Conservation (phyloP, 495 filamentous ascomycete genomes). For the Daldinia concentrica region DNA sequence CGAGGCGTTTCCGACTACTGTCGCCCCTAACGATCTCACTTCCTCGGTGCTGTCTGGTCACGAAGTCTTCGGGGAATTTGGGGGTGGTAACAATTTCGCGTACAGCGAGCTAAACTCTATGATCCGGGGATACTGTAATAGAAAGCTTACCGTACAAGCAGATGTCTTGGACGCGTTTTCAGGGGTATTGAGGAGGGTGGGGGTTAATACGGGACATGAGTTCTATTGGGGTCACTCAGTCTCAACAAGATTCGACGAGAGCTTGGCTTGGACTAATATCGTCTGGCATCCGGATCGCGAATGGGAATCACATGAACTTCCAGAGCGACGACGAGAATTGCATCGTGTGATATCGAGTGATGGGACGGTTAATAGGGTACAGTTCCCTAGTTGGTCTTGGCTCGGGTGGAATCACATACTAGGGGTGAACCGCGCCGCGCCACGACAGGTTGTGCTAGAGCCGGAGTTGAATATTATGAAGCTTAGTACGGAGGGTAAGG, state of each 20-base stretch:
- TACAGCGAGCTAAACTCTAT: slow-evolving; percentile 16
- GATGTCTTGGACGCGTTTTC: slow-evolving; percentile 33
- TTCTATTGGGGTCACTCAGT: slow-evolving; percentile 34
- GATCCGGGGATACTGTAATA: slow-evolving; percentile 15
- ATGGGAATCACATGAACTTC: not conserved
- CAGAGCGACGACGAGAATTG: slow-evolving; percentile 8
- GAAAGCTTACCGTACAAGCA: slow-evolving; percentile 16
- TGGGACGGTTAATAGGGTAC: slow-evolving; percentile 9
- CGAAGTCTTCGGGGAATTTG: slow-evolving; percentile 27
- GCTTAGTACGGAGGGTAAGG: slow-evolving; percentile 12
- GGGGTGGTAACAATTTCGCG: slow-evolving; percentile 24
- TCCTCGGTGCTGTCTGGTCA: slow-evolving; percentile 23
- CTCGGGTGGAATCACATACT: slow-evolving; percentile 24
- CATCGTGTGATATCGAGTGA: slow-evolving; percentile 16
- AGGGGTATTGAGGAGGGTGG: slow-evolving; percentile 18
- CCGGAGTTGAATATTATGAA: slow-evolving; percentile 31
- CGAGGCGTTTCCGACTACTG: slow-evolving; percentile 23
- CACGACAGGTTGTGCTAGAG: slow-evolving; percentile 14
- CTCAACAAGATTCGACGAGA: slow-evolving; percentile 21
- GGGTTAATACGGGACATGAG: slow-evolving; percentile 25
- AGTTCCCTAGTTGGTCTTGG: slow-evolving; percentile 39
- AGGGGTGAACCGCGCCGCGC: slow-evolving; percentile 17
- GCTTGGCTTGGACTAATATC: slow-evolving; percentile 21
- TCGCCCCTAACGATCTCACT: slow-evolving; percentile 16
- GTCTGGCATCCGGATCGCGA: slow-evolving; percentile 12